Base-by-base conservation (phyloP, 2,329 filamentous ascomycete genomes). In the Fusarium sp. region DNA sequence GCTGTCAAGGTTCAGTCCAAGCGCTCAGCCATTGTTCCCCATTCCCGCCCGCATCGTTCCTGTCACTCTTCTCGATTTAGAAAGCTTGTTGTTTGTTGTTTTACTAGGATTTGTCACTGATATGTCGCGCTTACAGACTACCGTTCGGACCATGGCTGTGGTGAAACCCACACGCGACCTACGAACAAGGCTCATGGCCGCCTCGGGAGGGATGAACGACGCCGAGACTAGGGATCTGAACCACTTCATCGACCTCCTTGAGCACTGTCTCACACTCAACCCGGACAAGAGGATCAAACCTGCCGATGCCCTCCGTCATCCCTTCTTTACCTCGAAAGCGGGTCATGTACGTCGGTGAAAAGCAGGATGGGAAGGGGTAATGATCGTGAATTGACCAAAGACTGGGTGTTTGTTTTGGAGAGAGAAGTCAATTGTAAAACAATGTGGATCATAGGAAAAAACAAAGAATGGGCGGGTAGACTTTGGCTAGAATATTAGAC, bases 281-380 rank as follows among this genome's bases (percentile, higher is more conserved):
- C 93, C 95, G 1, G 94, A 97, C 78, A 97, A 96, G 84, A 88
- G 96, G 68, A 92, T 96, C 75, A 95, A 92, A 50, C 92, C 96
- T 0, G 84, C 86, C 13, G 94, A 98, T 75, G 96, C 96, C 53
- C 82, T 98, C 73, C 90, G 89, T 76, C 95, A 98, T 82, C 92
- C 92, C 1, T 98, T 98, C 80, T 93, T 98, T 73, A 83, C 81
- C 25, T 81, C 84, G 23, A 72, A 65, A 59, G 61, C 73, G 50
- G 75, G 74, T 36, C 51, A 67, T 27, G 61, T 74, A 33, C 74
- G 75, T 50, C 71, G 74, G 57, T 77, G 56, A 64, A 31, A 9
- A 29, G 27, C 29, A 31, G 29, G 29, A 31, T 31, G 25, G 25
- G 8, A 31, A 4, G 4, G 29, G 29, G 29, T 31, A 31, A 31